Evolutionary conservation across 352 stramenopile species (phyloP), one percentile per base, ranked within the genome.

Genomic region (Phytopythium litorale): DNA sequence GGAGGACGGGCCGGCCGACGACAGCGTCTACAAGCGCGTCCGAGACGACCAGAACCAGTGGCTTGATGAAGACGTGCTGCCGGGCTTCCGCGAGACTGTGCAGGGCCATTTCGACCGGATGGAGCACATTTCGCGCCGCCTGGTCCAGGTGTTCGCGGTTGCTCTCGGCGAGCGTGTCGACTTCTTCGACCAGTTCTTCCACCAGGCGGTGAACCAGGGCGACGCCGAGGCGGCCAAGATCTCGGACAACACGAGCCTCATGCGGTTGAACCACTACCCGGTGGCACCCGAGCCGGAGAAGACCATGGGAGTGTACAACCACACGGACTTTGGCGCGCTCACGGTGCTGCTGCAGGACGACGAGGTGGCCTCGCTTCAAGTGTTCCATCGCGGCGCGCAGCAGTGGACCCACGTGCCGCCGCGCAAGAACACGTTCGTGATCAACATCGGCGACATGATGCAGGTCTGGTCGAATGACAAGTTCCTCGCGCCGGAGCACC

Each of bases 261-360:
- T 97, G 32, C 73, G 91, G 42, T 68, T 94, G 53, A 98, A 98
- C 64, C 84, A 91, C 64, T 98, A 98, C 70, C 92, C 90, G 6
- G 49, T 71, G 1, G 56, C 71, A 9, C 70, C 68, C 4, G 64
- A 79, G 9, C 67, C 70, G 6, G 66, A 60, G n/a, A 56, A 51
- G 4, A 68, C 66, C 15, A 77, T 82, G 71, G 71, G 68, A 28
- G 71, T 79, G 18, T 68, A 72, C 56, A 56, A 75, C 49, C 71
- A 82, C 66, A 84, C 78, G 6, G 78, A 87, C 54, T 63, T 59
- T 13, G 78, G 73, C 11, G 75, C 72, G 0, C 23, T 87, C 4
- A 87, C 78, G 1, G 66, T 87, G 56, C 56, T 84, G 55, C 62
- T 81, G 16, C 78, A 87, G 52, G 72, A 80, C 48, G 73, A 87